phyloP scores from a whole-genome alignment of 129 eudicot genomes.

The Flaveria robusta region DNA sequence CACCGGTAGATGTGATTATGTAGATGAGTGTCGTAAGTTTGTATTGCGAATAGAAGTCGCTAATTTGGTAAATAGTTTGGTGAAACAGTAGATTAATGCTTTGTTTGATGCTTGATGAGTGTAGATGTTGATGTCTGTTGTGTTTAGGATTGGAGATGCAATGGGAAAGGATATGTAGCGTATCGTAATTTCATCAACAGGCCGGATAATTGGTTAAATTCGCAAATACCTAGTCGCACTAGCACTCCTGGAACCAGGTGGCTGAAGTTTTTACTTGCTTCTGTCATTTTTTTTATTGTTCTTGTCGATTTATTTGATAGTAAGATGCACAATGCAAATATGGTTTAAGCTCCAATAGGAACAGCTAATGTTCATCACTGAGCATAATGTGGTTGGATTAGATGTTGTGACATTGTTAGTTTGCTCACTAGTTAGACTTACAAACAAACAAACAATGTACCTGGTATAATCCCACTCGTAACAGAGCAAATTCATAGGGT shows the following conservation, averaged over 20 bases:
- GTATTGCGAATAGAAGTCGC: not conserved
- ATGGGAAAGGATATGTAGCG: slow-evolving; percentile 85
- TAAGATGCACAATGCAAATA: not conserved
- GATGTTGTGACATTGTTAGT: slow-evolving; percentile 10
- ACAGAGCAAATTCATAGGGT: no score
- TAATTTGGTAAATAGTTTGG: not conserved
- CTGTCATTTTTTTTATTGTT: not conserved
- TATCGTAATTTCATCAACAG: slow-evolving; percentile 84
- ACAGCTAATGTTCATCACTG: not conserved
- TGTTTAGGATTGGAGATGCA: slow-evolving; percentile 93
- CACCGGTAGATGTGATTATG: not conserved
- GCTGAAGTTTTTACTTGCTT: slow-evolving; percentile 20
- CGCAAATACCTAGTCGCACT: slow-evolving; percentile 48
- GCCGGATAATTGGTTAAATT: slow-evolving; percentile 81
- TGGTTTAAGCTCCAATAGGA: not conserved
- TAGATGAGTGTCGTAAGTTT: not conserved
- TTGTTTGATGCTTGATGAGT: not conserved
- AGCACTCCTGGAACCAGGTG: slow-evolving; percentile 93
- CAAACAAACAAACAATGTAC: no score
- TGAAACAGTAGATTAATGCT: slow-evolving; percentile 16
- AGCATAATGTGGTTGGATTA: slow-evolving; percentile 14
- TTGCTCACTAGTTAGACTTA: no score
- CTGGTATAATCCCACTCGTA: no score
- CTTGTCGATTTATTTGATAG: slow-evolving; percentile 3
- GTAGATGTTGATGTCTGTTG: slow-evolving; percentile 20